A percentile compares a stretch with the other conserved stretches of the same genome.
phyloP scores from a whole-genome alignment of 2,329 filamentous ascomycete species.

The Fusarium brachygibbosum region DNA sequence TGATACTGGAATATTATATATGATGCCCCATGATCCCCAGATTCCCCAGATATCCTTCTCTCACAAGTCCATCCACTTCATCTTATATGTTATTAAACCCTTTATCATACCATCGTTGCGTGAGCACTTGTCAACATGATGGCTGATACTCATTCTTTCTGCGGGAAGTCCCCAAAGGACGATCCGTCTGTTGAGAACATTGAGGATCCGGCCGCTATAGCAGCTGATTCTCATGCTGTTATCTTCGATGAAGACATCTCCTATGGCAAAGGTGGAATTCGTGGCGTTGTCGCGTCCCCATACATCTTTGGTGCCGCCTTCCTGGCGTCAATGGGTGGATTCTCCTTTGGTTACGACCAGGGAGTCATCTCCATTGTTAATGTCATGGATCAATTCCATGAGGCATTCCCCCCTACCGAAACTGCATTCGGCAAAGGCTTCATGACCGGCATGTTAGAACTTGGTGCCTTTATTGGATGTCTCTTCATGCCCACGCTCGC shows the following conservation, averaged over 20 bases:
- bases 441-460: constrained; percentile 60
- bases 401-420: constrained; percentile 47
- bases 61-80: background rate
- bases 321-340: constrained; percentile 14
- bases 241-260: constrained; percentile 1
- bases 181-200: background rate
- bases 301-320: constrained; percentile 13
- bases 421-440: constrained; percentile 57
- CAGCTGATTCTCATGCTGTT: background rate
- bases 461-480: constrained; percentile 63
- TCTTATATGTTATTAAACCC: too few relatives aligned
- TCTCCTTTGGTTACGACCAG: constrained; percentile 47
- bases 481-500: constrained; percentile 41
- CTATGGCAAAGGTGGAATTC: background rate
- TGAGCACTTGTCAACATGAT: background rate
- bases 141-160: background rate
- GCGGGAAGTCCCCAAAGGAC: background rate
- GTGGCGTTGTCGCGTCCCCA: background rate
- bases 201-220: background rate
- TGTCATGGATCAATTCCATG: constrained; percentile 60
- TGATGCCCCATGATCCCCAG: too few relatives aligned
- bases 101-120: too few relatives aligned
- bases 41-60: background rate
- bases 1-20: too few relatives aligned
- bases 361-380: constrained; percentile 58